phyloP scores from a whole-genome alignment of 805 yeast species.

The Kazachstania kunashirensis region DNA sequence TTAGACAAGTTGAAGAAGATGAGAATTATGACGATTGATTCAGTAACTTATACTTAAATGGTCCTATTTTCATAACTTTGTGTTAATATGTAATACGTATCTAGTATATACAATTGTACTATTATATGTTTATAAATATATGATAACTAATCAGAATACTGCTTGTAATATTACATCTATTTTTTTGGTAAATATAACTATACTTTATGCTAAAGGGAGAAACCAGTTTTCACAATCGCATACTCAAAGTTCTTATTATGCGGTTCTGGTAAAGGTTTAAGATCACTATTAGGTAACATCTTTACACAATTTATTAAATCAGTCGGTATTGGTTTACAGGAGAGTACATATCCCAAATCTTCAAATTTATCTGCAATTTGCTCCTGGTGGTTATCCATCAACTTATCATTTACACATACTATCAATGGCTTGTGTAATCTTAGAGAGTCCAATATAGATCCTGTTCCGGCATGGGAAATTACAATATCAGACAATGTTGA shows the following conservation, averaged over 20 bases:
- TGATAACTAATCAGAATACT: background rate
- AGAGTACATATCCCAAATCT: constrained; percentile 22
- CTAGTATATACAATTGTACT: background rate
- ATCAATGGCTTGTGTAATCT: constrained; percentile 47
- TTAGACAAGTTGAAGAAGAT: constrained; percentile 36
- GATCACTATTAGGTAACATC: background rate
- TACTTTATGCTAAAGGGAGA: background rate
- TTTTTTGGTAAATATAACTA: too few relatives aligned
- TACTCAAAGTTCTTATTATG: constrained; percentile 2
- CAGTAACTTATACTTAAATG: background rate
- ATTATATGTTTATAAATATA: background rate
- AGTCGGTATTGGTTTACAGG: constrained; percentile 8
- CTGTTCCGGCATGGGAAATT: constrained; percentile 86
- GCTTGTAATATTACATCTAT: background rate
- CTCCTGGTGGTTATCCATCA: constrained; percentile 83
- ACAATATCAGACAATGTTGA: constrained; percentile 42
- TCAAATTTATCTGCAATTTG: constrained; percentile 61
- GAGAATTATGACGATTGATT: constrained; percentile 37
- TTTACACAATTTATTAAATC: background rate
- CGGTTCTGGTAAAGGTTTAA: constrained; percentile 1
- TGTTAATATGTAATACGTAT: too few relatives aligned
- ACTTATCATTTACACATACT: constrained; percentile 56
- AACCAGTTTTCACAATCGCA: background rate
- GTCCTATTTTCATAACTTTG: background rate
- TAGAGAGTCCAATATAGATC: constrained; percentile 75